Evolutionary conservation across 75 land plant species (phyloP), one percentile per base, ranked within the genome.

Genomic region (Selaginella tamariscina): DNA sequence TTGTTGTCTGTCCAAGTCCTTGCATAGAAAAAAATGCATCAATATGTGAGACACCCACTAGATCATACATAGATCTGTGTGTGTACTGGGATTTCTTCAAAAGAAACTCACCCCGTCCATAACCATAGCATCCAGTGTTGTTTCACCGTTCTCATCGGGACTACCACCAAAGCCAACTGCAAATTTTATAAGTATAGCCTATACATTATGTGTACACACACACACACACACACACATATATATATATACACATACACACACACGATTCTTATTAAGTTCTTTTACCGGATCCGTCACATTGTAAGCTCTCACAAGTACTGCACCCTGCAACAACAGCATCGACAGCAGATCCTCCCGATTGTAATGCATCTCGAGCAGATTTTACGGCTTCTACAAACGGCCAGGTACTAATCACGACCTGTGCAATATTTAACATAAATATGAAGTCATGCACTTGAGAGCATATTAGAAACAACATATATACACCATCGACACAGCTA

Each of bases 61-160:
- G n/a, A n/a, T n/a, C n/a, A n/a, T n/a, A n/a, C n/a, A n/a, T n/a
- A n/a, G n/a, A n/a, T n/a, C n/a, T n/a, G n/a, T n/a, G n/a, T n/a
- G n/a, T n/a, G n/a, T n/a, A n/a, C n/a, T n/a, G n/a, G n/a, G n/a
- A n/a, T n/a, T n/a, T n/a, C n/a, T n/a, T n/a, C n/a, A n/a, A n/a
- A n/a, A n/a, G n/a, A n/a, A 56, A 15, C 32, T 78, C 85, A 94
- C 98, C 88, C 98, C 98, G 73, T 94, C 78, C 88, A 94, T 94
- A 66, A 94, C 66, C 80, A 94, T 72, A 27, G 98, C 98, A 82
- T 94, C 98, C 64, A 90, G 66, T 31, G 98, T 90, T 24, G 98
- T 94, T 71, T 94, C 98, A 66, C 98, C 98, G 74, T 79, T 84
- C 56, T 94, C 98, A 80, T 94, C 96, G 32, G 98, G 98, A 77